Conservation (phyloP, 2,329 filamentous ascomycete species). For the Emericellopsis cladophorae region DNA sequence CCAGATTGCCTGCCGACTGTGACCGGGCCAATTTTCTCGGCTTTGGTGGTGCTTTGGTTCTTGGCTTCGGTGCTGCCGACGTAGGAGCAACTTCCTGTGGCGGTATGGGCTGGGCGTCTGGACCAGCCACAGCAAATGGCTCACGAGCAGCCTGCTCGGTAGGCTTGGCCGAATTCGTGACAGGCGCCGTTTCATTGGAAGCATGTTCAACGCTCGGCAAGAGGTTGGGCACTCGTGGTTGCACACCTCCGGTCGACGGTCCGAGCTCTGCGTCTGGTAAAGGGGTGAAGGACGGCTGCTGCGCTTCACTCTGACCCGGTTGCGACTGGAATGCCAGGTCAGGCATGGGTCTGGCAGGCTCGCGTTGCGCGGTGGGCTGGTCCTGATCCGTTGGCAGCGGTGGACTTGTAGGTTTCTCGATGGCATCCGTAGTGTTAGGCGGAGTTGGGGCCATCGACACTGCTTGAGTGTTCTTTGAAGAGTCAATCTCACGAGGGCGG, state of each 20-base stretch:
- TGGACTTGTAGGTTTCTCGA: constrained; percentile 13
- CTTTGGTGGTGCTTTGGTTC: constrained; percentile 2
- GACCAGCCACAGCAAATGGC: not conserved
- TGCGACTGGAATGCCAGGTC: no score
- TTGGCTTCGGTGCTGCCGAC: constrained; percentile 2
- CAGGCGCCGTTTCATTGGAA: no score
- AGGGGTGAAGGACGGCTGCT: no score
- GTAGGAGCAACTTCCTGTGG: no score
- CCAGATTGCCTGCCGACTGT: constrained; percentile 23
- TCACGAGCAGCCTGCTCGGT: no score
- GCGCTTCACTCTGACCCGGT: no score
- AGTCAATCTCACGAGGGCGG: not conserved
- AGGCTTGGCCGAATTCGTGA: no score
- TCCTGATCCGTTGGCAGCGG: not conserved
- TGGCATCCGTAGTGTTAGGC: constrained; percentile 23
- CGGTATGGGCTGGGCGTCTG: no score
- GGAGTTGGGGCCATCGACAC: constrained; percentile 14
- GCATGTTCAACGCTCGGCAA: no score
- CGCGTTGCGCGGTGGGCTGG: constrained; percentile 2
- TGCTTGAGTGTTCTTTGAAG: not conserved
- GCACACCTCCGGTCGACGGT: no score
- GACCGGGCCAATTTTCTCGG: constrained; percentile 18
- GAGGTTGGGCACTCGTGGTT: no score
- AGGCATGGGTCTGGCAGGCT: not conserved
- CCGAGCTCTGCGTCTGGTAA: no score